Evolutionary conservation across 2,329 filamentous ascomycete species (phyloP).

Genomic region (Acrocalymma vagum): DNA sequence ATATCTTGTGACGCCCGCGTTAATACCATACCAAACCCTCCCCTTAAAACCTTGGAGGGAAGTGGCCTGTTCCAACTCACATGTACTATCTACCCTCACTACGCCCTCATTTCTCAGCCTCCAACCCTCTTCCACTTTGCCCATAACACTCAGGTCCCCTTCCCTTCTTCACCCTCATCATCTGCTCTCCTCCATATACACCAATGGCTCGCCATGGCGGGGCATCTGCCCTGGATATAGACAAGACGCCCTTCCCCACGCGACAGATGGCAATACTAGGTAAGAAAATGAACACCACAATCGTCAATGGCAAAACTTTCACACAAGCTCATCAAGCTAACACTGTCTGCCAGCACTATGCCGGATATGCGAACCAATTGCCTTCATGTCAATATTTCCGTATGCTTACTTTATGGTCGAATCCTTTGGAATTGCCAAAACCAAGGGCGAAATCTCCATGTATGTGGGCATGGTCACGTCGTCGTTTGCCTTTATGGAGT

Average conservation of each 20-base stretch:
- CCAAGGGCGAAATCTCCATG: constrained; percentile 82
- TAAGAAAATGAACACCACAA: too few species aligned
- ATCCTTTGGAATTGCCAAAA: constrained; percentile 84
- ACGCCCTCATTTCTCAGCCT: constrained; percentile 6
- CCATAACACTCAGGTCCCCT: constrained; percentile 14
- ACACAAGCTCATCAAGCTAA: too few species aligned
- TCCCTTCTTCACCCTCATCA: constrained; percentile 6
- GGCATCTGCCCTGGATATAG: constrained; percentile 33
- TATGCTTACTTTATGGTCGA: constrained; percentile 98
- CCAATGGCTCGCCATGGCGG: constrained; percentile 42
- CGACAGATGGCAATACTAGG: constrained; percentile 66
- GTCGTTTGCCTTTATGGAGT: constrained; percentile 94
- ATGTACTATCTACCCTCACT: constrained; percentile 37
- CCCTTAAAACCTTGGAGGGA: constrained; percentile 31
- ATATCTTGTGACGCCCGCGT: constrained; percentile 47
- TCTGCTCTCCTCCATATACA: constrained; percentile 22
- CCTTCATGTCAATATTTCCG: constrained; percentile 99
- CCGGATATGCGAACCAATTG: constrained; percentile 97
- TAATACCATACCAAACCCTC: constrained; percentile 36
- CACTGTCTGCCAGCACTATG: constrained; percentile 78
- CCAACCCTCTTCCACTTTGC: constrained; percentile 10
- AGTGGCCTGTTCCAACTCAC: constrained; percentile 36
- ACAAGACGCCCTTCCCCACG: constrained; percentile 61
- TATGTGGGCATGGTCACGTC: constrained; percentile 97
- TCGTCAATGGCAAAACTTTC: too few species aligned